Base-by-base conservation (phyloP, 192 early-diverging fungal genomes). In the Backusella sp. region DNA sequence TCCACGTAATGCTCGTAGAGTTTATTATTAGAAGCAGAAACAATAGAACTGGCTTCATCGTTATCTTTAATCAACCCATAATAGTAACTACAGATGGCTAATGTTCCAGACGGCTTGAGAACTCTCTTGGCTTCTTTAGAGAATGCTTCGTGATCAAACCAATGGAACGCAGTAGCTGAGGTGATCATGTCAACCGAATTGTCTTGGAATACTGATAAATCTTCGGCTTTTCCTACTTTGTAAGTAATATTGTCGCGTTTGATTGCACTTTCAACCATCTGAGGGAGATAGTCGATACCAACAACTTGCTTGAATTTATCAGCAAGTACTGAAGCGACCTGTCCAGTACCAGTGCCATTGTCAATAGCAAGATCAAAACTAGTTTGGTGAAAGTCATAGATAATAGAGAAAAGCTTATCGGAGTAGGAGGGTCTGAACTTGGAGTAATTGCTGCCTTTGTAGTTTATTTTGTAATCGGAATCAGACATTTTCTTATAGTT, bases 341-440 rank as follows among this genome's bases (percentile, higher is more conserved):
- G 86, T 5, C 90, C 90, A 26, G 90, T 91, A 19, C 90, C 90
- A 46, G 67, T 86, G 21, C 79, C 90, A 41, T 90, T 77, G 62
- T 91, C 90, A 37, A 86, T 70, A 0, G 87, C 90, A 36, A 35
- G 73, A 52, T 80, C 73, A 73, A 83, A 88, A 17, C 67, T 32
- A 5, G 83, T 81, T 59, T 78, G 71, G 75, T 88, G 87, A 59
- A 78, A 88, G 21, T 78, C 73, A 73, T 87, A 86, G 19, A 88
- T 49, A 21, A 82, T n/a, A 36, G 66, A 21, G 46, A 71, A 82
- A 8, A 78, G 34, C 4, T 69, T 21, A 12, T 62, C 66, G 3
- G 73, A 49, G 30, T 82, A 82, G 8, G 59, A 49, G 0, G 80
- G 80, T 8, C 80, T 77, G 39, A 82, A 82, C n/a, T 42, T 62